Percentiles rank a stretch among this genome's conserved stretches.
Conservation (phyloP, 2,329 filamentous ascomycete genomes). For the Didymella segeticola region DNA sequence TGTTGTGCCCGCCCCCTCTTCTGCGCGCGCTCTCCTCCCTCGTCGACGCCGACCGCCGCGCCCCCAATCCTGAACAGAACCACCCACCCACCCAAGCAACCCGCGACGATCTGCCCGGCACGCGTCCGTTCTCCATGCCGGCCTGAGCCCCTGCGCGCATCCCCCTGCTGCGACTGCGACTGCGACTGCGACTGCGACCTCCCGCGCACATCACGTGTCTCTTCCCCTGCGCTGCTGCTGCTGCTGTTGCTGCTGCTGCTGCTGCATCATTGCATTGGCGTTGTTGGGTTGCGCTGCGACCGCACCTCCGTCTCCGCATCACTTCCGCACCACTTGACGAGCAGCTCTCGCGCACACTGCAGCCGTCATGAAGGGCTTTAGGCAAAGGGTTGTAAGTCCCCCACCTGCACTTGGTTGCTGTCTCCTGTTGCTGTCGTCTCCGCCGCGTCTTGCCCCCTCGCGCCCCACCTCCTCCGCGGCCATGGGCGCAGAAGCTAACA, state of each 20-base stretch:
- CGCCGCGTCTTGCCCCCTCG: too few species aligned
- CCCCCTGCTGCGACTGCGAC: too few species aligned
- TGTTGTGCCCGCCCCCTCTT: constrained; percentile 31
- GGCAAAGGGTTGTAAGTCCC: constrained; percentile 89
- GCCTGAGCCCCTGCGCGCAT: constrained; percentile 32
- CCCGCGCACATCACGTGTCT: constrained; percentile 27
- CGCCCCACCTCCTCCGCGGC: constrained; percentile 31
- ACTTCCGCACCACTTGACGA: constrained; percentile 39
- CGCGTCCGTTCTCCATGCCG: constrained; percentile 40
- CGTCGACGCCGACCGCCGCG: constrained; percentile 31
- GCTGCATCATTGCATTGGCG: too few species aligned
- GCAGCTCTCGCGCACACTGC: constrained; percentile 44
- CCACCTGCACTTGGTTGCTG: constrained; percentile 22
- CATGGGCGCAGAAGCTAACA: constrained; percentile 54
- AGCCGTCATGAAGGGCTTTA: constrained; percentile 93
- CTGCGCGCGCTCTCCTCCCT: constrained; percentile 33
- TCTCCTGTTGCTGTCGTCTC: too few species aligned
- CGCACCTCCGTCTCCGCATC: constrained; percentile 34
- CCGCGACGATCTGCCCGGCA: constrained; percentile 35
- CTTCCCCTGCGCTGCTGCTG: constrained; percentile 24
- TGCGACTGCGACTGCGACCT: constrained; percentile 21
- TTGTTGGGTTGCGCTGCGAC: constrained; percentile 30
- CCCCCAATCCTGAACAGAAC: constrained; percentile 32
- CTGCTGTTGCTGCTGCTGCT: constrained; percentile 34
- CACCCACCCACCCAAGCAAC: too few species aligned